phyloP scores from a whole-genome alignment of 768 basidiomycete genomes.

The Hydnomerulius pinastri region DNA sequence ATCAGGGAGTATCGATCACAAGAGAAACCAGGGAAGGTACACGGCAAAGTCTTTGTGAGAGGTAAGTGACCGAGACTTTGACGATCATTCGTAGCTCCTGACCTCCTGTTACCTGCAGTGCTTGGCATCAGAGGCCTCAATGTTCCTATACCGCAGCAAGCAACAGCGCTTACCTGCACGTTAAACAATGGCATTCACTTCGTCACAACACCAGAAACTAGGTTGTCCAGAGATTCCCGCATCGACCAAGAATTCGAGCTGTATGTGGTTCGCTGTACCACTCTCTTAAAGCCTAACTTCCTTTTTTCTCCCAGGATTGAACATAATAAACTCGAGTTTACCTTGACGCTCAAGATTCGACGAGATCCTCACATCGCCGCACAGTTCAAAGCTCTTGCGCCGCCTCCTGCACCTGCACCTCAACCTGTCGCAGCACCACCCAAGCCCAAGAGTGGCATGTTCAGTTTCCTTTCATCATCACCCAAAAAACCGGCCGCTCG shows the following conservation, averaged over 20 bases:
- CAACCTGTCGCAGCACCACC: constrained; percentile 49
- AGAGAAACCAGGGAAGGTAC: constrained; percentile 76
- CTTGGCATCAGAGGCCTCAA: constrained; percentile 70
- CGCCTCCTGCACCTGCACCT: constrained; percentile 46
- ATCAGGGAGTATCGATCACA: constrained; percentile 79
- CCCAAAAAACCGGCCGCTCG: constrained; percentile 66
- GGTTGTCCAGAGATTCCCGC: constrained; percentile 55
- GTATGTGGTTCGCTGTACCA: constrained; percentile 44
- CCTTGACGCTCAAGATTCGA: constrained; percentile 83
- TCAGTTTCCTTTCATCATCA: constrained; percentile 74
- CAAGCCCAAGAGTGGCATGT: constrained; percentile 63
- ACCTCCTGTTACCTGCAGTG: constrained; percentile 46
- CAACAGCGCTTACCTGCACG: constrained; percentile 78
- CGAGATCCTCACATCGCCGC: constrained; percentile 83
- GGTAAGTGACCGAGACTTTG: constrained; percentile 44
- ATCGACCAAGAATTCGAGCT: constrained; percentile 92
- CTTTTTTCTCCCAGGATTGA: constrained; percentile 60
- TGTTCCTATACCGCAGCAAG: constrained; percentile 76
- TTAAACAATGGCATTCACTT: constrained; percentile 97
- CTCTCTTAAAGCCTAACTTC: not conserved
- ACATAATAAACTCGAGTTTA: constrained; percentile 94
- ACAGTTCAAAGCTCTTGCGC: constrained; percentile 67
- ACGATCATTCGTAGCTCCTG: not conserved
- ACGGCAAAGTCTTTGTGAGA: constrained; percentile 94
- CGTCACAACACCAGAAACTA: constrained; percentile 83